Evolutionary conservation across 306 rosid species (phyloP).

Genomic region (Elaeagnus macrophylla): DNA sequence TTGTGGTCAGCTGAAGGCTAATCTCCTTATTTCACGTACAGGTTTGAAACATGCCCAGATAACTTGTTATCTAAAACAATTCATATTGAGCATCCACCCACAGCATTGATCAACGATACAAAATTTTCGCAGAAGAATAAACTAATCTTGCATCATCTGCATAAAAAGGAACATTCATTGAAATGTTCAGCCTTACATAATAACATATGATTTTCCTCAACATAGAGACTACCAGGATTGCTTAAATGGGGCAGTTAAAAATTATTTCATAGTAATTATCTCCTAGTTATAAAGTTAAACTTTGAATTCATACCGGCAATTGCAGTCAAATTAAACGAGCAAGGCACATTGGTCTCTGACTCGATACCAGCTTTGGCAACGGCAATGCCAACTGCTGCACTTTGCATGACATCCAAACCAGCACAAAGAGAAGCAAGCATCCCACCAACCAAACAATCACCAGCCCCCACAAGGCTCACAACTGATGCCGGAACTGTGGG

Average conservation of each 20-base stretch:
- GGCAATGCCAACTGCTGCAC: conserved; percentile 81
- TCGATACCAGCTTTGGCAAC: conserved; percentile 84
- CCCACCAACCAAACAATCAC: conserved; percentile 97
- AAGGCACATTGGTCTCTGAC: conserved; percentile 65
- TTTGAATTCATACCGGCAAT: conserved; percentile 43
- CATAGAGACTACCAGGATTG: neutral
- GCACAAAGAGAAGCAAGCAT: conserved; percentile 56
- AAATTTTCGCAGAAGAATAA: conserved; percentile 24
- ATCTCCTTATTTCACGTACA: too few species aligned
- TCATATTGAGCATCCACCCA: too few species aligned
- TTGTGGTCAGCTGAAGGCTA: too few species aligned
- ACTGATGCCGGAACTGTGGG: conserved; percentile 76
- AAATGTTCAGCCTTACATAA: neutral
- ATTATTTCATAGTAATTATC: too few species aligned
- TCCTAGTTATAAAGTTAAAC: neutral
- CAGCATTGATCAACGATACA: conserved; percentile 22
- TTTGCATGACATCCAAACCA: conserved; percentile 70
- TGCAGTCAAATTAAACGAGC: conserved; percentile 34
- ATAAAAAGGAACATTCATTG: neutral
- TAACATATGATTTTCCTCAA: neutral
- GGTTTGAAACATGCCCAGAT: too few species aligned
- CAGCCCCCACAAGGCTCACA: conserved; percentile 81
- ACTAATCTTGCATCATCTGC: conserved; percentile 34
- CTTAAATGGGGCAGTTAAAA: too few species aligned
- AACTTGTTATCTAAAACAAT: too few species aligned